Evolutionary conservation across 208 protist genomes (phyloP), one percentile per base, ranked within the genome.

Genomic region (Trichomonas gallinae): DNA sequence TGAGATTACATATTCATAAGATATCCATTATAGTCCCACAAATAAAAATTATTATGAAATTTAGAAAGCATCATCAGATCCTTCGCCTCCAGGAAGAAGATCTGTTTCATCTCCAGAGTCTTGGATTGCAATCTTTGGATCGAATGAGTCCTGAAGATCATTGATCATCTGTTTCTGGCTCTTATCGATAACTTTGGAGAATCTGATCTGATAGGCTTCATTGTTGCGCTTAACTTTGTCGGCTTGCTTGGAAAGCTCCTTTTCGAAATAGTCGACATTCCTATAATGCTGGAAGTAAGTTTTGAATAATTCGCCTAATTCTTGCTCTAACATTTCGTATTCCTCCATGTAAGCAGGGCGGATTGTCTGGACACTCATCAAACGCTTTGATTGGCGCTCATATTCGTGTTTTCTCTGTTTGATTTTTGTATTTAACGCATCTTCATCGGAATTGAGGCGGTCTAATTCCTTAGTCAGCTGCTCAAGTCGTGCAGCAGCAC

Each of bases 331-430:
- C 13, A 13, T 8, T 51, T 93, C 87, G 31, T 93, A 93, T 51
- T 93, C 87, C n/a, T 93, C 87, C 87, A 93, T 93, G 31, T 44
- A 93, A 48, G 87, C 87, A 38, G 87, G 87, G 9, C 87, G 40
- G 44, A 93, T 93, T 93, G 87, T 93, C 9, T 48, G 40, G 38
- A 93, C 87, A 40, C 40, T 48, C 17, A 93, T 17, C 17, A 93
- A 44, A 17, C 87, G 40, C 44, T 93, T 93, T 13, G 87, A 93
- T 93, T 93, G 87, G 11, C 87, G 23, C 17, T 93, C 87, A 38
- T 48, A 44, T 93, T 93, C 87, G 44, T 93, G 44, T 36, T 93
- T 93, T 17, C 87, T 48, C 38, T 93, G 40, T 38, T 93, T 93
- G 26, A 93, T 93, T 58, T 93, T 93, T 34, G 87, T 48, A 34